Evolutionary conservation across 1,284 basidiomycete genomes (phyloP).

Genomic region (Moniliella sp.): DNA sequence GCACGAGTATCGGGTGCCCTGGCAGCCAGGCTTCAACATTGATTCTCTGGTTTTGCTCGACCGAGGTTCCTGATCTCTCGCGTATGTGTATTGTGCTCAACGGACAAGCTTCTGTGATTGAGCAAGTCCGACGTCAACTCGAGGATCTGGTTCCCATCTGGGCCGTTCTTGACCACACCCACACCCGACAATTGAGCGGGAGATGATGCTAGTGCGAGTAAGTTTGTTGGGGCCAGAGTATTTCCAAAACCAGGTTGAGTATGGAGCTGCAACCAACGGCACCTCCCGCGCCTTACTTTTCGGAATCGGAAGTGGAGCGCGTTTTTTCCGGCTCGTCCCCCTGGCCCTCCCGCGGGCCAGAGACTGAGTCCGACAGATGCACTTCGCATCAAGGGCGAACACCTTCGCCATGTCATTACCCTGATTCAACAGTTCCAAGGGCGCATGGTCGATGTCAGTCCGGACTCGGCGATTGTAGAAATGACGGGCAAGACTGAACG

Average conservation of each 20-base stretch:
- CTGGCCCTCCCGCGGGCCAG: slow-evolving; percentile 1
- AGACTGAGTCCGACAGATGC: slow-evolving; percentile 50
- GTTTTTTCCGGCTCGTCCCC: slow-evolving; percentile 1
- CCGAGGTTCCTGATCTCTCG: slow-evolving; percentile 86
- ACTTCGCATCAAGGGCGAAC: slow-evolving; percentile 67
- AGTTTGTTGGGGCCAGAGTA: slow-evolving; percentile 89
- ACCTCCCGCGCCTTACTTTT: slow-evolving; percentile 14
- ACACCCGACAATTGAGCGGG: slow-evolving; percentile 52
- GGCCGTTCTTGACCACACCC: slow-evolving; percentile 32
- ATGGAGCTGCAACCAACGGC: no score
- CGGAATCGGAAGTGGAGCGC: slow-evolving; percentile 10
- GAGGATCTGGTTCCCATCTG: slow-evolving; percentile 30
- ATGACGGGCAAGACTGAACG: slow-evolving; percentile 72
- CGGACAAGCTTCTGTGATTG: slow-evolving; percentile 90
- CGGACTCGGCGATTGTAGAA: slow-evolving; percentile 82
- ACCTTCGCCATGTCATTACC: slow-evolving; percentile 62
- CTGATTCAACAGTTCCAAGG: slow-evolving; percentile 76
- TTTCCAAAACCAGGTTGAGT: slow-evolving; percentile 36
- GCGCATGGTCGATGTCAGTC: slow-evolving; percentile 77
- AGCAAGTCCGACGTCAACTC: slow-evolving; percentile 45
- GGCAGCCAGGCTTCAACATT: slow-evolving; percentile 92
- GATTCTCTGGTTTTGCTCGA: slow-evolving; percentile 96
- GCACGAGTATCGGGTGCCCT: slow-evolving; percentile 86
- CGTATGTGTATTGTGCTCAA: slow-evolving; percentile 93
- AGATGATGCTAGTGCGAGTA: slow-evolving; percentile 69